Base-by-base conservation (phyloP, 164 flowering plant genomes). In the Liriodendron chinense region DNA sequence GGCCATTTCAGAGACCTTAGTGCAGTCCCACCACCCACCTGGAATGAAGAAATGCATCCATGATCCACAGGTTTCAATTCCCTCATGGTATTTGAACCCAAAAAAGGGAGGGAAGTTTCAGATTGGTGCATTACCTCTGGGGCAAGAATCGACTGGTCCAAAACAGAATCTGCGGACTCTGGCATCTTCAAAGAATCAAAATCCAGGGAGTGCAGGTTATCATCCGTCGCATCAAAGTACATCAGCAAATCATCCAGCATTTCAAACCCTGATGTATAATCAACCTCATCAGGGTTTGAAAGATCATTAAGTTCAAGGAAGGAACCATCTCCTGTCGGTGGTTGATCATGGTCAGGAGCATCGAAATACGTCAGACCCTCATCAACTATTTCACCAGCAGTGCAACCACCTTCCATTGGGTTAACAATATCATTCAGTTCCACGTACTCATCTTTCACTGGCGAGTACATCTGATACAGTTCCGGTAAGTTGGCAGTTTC, bases 251-350 rank as follows among this genome's bases (percentile, higher is more conserved):
- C 88, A 43, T 87, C 87, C 48, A 86, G 75, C 82, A 79, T 74
- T 68, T 84, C 88, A 79, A 85, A 80, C 53, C 72, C 82, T n/a
- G 72, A 57, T 13, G 79, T 47, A 53, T 53, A 13, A 72, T 84
- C 86, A 10, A 70, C 74, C 47, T 79, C 84, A 23, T 61, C 49
- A 23, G 75, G 79, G 23, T 82, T 76, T 22, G 71, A 62, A 75
- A 89, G 84, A 80, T 91, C 91, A 80, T 84, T 70, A 21, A 87
- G 69, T 71, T 87, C 89, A 21, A 87, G 77, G 79, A 76, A 83
- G 10, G 80, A 76, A 26, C 81, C 89, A 72, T 86, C 88, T 21
- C 26, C 74, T 61, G 71, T 47, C 28, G 74, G 72, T 50, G 65
- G 69, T 67, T 18, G 72, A 78, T 77, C 66, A 59, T 76, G 72